Conservation (phyloP, 2,329 filamentous ascomycete genomes). For the Clarireedia hainanense region DNA sequence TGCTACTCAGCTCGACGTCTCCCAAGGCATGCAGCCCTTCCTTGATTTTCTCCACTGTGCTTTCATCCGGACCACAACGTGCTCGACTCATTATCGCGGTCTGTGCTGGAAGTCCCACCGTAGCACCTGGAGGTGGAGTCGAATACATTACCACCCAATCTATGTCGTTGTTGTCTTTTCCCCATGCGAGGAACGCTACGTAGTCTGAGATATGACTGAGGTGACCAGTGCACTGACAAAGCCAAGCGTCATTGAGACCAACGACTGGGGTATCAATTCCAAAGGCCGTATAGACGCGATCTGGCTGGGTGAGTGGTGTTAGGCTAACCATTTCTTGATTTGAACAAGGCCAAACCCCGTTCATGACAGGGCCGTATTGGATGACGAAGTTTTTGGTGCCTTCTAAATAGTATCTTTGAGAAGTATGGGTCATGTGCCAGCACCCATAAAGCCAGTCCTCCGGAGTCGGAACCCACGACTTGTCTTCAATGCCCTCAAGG, state of each 20-base stretch:
- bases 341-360: slow-evolving; percentile 1
- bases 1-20: not conserved
- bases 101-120: slow-evolving; percentile 4
- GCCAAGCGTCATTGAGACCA: slow-evolving; percentile 1
- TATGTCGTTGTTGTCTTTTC: not conserved
- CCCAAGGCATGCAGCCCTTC: not conserved
- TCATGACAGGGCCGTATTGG: slow-evolving; percentile 2
- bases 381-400: slow-evolving; percentile 4
- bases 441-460: slow-evolving; percentile 1
- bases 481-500: not conserved
- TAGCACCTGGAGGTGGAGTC: not conserved
- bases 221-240: slow-evolving; percentile 1
- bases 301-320: not conserved
- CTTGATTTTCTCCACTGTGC: not conserved
- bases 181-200: slow-evolving; percentile 6
- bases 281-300: slow-evolving; percentile 3
- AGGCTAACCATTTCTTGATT: slow-evolving; percentile 3
- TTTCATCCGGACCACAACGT: not conserved
- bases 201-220: slow-evolving; percentile 1
- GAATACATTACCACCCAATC: slow-evolving; percentile 4
- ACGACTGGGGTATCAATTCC: not conserved
- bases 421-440: slow-evolving; percentile 2
- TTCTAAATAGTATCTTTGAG: slow-evolving; percentile 5
- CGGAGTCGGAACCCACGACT: not conserved
- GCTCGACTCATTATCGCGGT: not conserved